These are phyloP conservation scores for Parietaria judaica DNA, from an alignment of 306 rosid genomes.

Conservation along the genomic window DNA sequence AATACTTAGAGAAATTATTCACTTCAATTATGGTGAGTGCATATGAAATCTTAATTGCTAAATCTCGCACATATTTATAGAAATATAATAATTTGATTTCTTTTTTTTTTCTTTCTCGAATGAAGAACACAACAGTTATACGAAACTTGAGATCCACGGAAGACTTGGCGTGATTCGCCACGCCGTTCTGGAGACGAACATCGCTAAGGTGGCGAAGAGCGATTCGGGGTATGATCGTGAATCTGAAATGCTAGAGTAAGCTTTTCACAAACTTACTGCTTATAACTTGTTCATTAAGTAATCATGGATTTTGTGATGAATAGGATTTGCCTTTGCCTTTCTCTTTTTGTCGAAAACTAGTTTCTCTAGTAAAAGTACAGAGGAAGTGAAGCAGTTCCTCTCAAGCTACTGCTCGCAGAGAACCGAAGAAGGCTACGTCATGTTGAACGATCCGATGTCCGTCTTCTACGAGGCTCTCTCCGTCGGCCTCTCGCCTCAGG, in stretches of 20 bases:
- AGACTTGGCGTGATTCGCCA: conserved; percentile 47
- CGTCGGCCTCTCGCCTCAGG: conserved; percentile 51
- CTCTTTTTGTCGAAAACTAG: conserved; percentile 19
- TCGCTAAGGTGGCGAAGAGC: background rate
- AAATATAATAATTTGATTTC: background rate
- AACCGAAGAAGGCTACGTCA: conserved; percentile 26
- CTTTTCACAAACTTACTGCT: background rate
- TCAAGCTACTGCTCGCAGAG: conserved; percentile 31
- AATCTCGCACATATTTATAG: too few relatives aligned
- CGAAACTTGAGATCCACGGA: conserved; percentile 73
- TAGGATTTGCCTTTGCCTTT: too few relatives aligned
- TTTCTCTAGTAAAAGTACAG: conserved; percentile 32
- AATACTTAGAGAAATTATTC: conserved; percentile 55
- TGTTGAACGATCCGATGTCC: conserved; percentile 48
- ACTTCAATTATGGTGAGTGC: conserved; percentile 36
- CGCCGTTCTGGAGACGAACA: conserved; percentile 33
- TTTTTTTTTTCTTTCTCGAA: background rate
- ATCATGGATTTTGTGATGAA: too few relatives aligned
- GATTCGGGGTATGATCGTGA: conserved; percentile 13
- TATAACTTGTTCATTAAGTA: too few relatives aligned
- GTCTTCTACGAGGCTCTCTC: conserved; percentile 52
- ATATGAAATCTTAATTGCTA: too few relatives aligned
- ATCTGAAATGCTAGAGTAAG: conserved; percentile 52
- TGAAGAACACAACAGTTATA: conserved; percentile 25
- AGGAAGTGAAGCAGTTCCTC: conserved; percentile 41